A percentile compares a stretch with the other conserved stretches of the same genome.
These are phyloP conservation scores for Phytophthora vignae DNA, from an alignment of 352 stramenopile species.

Conservation along the genomic window DNA sequence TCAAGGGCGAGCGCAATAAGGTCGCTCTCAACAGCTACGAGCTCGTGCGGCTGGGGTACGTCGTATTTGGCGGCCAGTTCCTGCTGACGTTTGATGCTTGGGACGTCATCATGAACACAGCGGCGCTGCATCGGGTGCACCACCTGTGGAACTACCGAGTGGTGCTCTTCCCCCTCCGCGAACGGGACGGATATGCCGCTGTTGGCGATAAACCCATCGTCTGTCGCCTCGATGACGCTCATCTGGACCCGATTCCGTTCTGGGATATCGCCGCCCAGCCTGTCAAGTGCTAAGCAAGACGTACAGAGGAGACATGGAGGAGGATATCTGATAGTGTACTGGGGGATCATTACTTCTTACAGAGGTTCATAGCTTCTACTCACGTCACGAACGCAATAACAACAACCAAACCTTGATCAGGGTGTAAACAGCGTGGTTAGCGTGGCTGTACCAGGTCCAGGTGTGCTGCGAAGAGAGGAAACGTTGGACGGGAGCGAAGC, in stretches of 20 bases:
- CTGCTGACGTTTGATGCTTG: slow-evolving; percentile 44
- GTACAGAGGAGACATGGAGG: neutral
- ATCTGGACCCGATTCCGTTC: slow-evolving; percentile 24
- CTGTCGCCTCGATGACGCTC: slow-evolving; percentile 39
- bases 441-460: slow-evolving; percentile 13
- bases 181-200: slow-evolving; percentile 26
- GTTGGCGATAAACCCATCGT: slow-evolving; percentile 39
- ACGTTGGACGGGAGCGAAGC: slow-evolving; percentile 41
- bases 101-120: slow-evolving; percentile 35
- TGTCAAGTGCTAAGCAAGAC: slow-evolving; percentile 27
- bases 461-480: slow-evolving; percentile 37
- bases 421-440: slow-evolving; percentile 34
- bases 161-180: slow-evolving; percentile 36
- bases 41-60: slow-evolving; percentile 45
- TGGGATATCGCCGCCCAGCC: slow-evolving; percentile 42
- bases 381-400: neutral
- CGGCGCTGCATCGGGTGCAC: slow-evolving; percentile 24
- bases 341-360: slow-evolving; percentile 26
- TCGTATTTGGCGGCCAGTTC: slow-evolving; percentile 38
- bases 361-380: slow-evolving; percentile 28
- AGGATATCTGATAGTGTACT: slow-evolving; percentile 24
- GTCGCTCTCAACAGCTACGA: slow-evolving; percentile 45
- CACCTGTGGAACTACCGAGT: slow-evolving; percentile 45
- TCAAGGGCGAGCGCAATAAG: slow-evolving; percentile 9
- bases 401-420: slow-evolving; percentile 18